Conservation (phyloP, 352 stramenopile species). For the Globisporangium spinosum region DNA sequence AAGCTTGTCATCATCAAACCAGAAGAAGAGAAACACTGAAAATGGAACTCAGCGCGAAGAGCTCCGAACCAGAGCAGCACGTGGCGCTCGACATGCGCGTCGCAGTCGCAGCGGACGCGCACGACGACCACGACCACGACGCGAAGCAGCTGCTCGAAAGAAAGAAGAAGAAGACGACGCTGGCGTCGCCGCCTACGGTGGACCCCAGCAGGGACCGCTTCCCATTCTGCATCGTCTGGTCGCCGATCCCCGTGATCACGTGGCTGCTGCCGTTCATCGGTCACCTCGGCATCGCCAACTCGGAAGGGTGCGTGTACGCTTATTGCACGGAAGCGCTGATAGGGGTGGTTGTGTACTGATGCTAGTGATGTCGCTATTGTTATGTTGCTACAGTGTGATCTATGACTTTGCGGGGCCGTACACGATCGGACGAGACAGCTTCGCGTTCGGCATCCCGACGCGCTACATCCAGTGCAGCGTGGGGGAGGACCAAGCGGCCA, state of each 20-base stretch:
- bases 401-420: slow-evolving; percentile 96
- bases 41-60: neutral
- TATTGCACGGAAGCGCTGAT: neutral
- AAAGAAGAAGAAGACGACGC: neutral
- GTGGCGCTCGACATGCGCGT: slow-evolving; percentile 16
- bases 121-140: neutral
- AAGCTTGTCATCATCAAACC: no score
- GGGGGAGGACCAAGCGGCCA: slow-evolving; percentile 34
- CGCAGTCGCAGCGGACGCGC: neutral
- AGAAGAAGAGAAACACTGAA: no score
- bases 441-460: slow-evolving; percentile 87
- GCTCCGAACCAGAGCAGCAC: neutral
- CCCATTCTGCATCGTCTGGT: slow-evolving; percentile 93
- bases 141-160: slow-evolving; percentile 1
- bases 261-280: slow-evolving; percentile 95
- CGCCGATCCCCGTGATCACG: slow-evolving; percentile 86
- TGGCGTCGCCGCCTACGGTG: slow-evolving; percentile 6
- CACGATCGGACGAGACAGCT: slow-evolving; percentile 85
- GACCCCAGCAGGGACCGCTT: slow-evolving; percentile 53
- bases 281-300: slow-evolving; percentile 93
- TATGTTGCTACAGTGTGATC: slow-evolving; percentile 64
- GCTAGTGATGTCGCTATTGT: neutral
- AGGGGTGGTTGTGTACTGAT: neutral
- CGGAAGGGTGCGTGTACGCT: slow-evolving; percentile 43
- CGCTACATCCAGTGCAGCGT: slow-evolving; percentile 86